phyloP scores from a whole-genome alignment of 495 filamentous ascomycete species.

The Talaromyces stipitatus region DNA sequence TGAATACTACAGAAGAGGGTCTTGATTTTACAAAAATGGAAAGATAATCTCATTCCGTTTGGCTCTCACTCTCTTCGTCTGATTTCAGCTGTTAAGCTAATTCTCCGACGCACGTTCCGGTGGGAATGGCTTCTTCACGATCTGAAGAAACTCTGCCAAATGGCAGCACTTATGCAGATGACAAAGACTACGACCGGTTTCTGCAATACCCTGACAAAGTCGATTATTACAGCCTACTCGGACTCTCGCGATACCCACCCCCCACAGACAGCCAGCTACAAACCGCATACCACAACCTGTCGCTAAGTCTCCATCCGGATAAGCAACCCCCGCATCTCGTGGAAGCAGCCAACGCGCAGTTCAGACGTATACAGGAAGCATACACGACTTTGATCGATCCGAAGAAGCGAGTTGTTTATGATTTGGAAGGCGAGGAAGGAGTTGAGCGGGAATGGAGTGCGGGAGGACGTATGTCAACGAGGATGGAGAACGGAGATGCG shows the following conservation, averaged over 20 bases:
- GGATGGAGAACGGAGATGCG: conserved; percentile 17
- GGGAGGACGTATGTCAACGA: conserved; percentile 26
- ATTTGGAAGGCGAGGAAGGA: conserved; percentile 39
- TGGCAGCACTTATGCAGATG: not conserved
- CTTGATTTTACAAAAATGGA: not conserved
- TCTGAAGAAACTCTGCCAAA: not conserved
- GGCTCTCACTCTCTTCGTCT: too few relatives aligned
- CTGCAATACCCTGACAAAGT: conserved; percentile 23
- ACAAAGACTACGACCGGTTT: conserved; percentile 2
- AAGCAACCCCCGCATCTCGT: conserved; percentile 43
- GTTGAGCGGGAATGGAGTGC: conserved; percentile 34
- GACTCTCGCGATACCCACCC: conserved; percentile 33
- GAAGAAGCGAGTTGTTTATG: conserved; percentile 48
- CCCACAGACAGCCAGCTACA: conserved; percentile 44
- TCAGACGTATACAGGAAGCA: conserved; percentile 41
- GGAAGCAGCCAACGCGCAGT: conserved; percentile 39
- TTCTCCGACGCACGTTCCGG: too few relatives aligned
- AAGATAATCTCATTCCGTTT: not conserved
- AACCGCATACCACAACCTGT: conserved; percentile 43
- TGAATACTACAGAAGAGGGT: not conserved
- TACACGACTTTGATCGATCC: conserved; percentile 50
- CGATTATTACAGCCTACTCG: conserved; percentile 47
- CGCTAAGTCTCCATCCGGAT: conserved; percentile 52
- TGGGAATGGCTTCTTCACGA: not conserved
- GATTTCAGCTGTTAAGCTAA: too few relatives aligned